A percentile compares a stretch with the other conserved stretches of the same genome.
Conservation (phyloP, 495 filamentous ascomycete species). For the Aspergillus baeticus region DNA sequence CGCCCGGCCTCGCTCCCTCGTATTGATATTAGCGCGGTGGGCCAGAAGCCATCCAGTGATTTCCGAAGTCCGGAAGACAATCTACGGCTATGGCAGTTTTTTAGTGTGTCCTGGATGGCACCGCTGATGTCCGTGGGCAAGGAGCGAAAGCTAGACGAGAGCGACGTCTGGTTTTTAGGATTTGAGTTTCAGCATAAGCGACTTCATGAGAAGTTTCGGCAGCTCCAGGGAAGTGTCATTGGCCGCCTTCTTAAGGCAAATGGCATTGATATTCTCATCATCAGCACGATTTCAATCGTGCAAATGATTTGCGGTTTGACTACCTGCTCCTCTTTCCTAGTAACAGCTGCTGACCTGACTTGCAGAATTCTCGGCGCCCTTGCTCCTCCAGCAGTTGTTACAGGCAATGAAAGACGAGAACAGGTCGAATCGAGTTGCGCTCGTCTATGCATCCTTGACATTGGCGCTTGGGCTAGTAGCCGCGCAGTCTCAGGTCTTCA, state of each 20-base stretch:
- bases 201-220: constrained; percentile 70
- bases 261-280: constrained; percentile 70
- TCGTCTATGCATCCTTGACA: constrained; percentile 65
- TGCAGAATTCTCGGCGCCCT: constrained; percentile 56
- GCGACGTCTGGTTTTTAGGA: constrained; percentile 74
- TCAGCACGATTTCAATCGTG: constrained; percentile 57
- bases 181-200: constrained; percentile 74
- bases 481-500: constrained; percentile 66
- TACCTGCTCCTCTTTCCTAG: neutral
- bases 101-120: constrained; percentile 79
- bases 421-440: constrained; percentile 50
- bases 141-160: constrained; percentile 63
- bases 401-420: constrained; percentile 58
- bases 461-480: constrained; percentile 58
- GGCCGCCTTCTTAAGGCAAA: constrained; percentile 69
- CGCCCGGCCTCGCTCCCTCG: constrained; percentile 56
- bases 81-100: constrained; percentile 75
- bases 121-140: constrained; percentile 66
- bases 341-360: constrained; percentile 11
- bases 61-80: constrained; percentile 81
- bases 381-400: constrained; percentile 71
- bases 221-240: constrained; percentile 69
- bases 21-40: constrained; percentile 61
- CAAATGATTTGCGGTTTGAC: constrained; percentile 56
- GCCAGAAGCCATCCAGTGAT: constrained; percentile 52